phyloP scores from a whole-genome alignment of 441 rosid species.

The Cnidoscolus chayamansa region DNA sequence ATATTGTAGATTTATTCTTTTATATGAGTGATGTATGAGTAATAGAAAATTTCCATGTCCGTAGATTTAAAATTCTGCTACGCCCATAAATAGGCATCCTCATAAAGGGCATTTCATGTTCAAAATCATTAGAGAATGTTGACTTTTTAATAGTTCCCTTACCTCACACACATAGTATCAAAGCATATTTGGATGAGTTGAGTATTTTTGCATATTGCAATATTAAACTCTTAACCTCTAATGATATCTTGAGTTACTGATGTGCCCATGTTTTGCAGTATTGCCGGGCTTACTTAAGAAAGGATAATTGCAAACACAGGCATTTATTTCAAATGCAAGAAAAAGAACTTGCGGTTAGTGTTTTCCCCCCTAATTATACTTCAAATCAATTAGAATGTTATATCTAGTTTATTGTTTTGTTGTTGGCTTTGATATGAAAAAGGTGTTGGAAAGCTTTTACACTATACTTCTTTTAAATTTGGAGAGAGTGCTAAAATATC shows the following conservation, averaged over 20 bases:
- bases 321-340: slow-evolving; percentile 58
- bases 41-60: not conserved
- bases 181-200: not conserved
- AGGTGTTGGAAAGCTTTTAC: not conserved
- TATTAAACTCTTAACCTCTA: not conserved
- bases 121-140: not conserved
- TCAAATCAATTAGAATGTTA: not conserved
- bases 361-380: slow-evolving; percentile 13
- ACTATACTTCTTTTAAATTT: no score
- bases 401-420: not conserved
- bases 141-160: no score
- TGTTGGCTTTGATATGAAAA: not conserved
- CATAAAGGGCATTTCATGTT: not conserved
- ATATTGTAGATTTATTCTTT: not conserved
- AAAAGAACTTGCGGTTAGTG: slow-evolving; percentile 67
- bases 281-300: slow-evolving; percentile 38
- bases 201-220: not conserved
- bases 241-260: not conserved
- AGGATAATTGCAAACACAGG: slow-evolving; percentile 44
- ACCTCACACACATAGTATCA: not conserved
- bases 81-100: not conserved
- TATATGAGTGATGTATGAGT: not conserved
- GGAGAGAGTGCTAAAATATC: no score
- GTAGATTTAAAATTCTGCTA: not conserved
- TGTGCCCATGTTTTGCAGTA: slow-evolving; percentile 35